A percentile compares a stretch with the other conserved stretches of the same genome.
phyloP scores from a whole-genome alignment of 2,329 filamentous ascomycete genomes.

The Laburnicola sp. region DNA sequence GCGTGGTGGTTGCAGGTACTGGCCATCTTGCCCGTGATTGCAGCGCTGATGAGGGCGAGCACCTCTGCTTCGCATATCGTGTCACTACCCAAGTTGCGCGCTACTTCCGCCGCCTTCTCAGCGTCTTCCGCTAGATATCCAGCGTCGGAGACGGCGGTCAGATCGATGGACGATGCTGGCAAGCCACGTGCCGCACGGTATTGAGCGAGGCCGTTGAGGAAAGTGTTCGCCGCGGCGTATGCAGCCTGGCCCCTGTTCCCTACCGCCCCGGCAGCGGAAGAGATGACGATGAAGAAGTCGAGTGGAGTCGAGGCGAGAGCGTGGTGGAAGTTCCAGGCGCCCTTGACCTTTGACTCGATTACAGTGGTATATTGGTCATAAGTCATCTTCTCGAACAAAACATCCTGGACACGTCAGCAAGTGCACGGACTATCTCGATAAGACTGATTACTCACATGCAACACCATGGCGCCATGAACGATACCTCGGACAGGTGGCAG shows the following conservation, averaged over 20 bases:
- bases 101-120: slow-evolving; percentile 28
- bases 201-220: slow-evolving; percentile 34
- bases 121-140: slow-evolving; percentile 31
- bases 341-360: slow-evolving; percentile 24
- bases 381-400: slow-evolving; percentile 27
- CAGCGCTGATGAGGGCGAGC: slow-evolving; percentile 26
- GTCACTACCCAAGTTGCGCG: slow-evolving; percentile 29
- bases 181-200: slow-evolving; percentile 24
- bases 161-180: slow-evolving; percentile 25
- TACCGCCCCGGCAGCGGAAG: slow-evolving; percentile 30
- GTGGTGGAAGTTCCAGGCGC: slow-evolving; percentile 26
- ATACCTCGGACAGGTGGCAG: slow-evolving; percentile 32
- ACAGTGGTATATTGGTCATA: slow-evolving; percentile 20
- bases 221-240: slow-evolving; percentile 52
- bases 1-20: slow-evolving; percentile 28
- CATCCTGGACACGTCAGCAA: slow-evolving; percentile 16
- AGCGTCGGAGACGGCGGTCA: slow-evolving; percentile 32
- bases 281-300: slow-evolving; percentile 48
- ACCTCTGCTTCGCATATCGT: slow-evolving; percentile 34
- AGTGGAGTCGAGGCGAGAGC: slow-evolving; percentile 22
- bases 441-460: slow-evolving; percentile 18
- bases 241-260: slow-evolving; percentile 47
- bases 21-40: slow-evolving; percentile 23
- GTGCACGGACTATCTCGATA: neutral
- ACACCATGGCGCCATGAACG: slow-evolving; percentile 34